Base-by-base conservation (phyloP, 495 filamentous ascomycete species). In the Hypoxylon rickii region DNA sequence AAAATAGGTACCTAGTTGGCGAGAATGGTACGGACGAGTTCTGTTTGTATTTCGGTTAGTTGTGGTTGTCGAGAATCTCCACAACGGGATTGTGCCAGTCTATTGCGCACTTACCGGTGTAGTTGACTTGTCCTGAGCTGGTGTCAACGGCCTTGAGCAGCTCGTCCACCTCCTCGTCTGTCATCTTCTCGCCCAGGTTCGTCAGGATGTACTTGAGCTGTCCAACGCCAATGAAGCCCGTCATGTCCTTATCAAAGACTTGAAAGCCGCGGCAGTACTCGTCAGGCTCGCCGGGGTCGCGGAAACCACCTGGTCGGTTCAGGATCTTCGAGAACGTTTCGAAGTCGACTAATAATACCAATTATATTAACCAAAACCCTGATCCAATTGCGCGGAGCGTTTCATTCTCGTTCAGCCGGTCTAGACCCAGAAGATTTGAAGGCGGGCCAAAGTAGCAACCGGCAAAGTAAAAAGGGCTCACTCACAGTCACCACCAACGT, bases 161-260 rank as follows among this genome's bases (percentile, higher is more conserved):
- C 82, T 98, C 94, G 67, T 98, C 92, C 33, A 97, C 94, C 76
- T 98, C 94, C 37, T 96, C 93, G 64, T 97, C 92, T 58, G 89
- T 90, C 88, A 98, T 95, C 79, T 97, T 97, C 85, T 98, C 94
- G 58, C 94, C 94, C 51, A 98, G 78, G 65, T 96, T 96, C 42
- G 94, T 98, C 52, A 98, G 77, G 68, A 98, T 91, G 73, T 98
- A 98, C 71, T 92, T 85, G 67, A 97, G 78, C 73, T 98, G 94
- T 26, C 94, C 94, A 55, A 96, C 90, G 17, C 93, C 94, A 74
- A 98, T 96, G 75, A 90, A 96, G 15, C 94, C 94, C 43, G 92
- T 96, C 85, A 93, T 87, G 73, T 98, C 94, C 79, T 98, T 98
- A 75, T 98, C 94, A 66, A 98, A 98, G 51, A 97, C 94, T 76